Conservation (phyloP, 139 green algal species). For the Ettlia oleoabundans region DNA sequence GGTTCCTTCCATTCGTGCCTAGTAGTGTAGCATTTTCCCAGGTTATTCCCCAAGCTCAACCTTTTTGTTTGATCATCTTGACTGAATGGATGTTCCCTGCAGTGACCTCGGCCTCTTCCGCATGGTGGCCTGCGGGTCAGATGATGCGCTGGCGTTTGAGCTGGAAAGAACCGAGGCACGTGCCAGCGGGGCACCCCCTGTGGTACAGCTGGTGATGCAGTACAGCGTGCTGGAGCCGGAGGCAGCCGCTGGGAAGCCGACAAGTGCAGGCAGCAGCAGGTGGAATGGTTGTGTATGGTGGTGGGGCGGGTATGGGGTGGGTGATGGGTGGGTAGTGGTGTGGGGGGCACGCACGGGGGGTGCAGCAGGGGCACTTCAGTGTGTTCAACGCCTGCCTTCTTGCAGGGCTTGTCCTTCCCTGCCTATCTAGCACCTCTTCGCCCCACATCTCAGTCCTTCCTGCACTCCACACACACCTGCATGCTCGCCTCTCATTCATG, state of each 20-base stretch:
- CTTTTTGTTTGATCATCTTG: too few relatives aligned
- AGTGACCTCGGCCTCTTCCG: constrained; percentile 82
- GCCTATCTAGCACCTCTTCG: too few relatives aligned
- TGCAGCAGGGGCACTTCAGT: too few relatives aligned
- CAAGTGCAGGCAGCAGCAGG: background rate
- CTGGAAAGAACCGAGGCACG: constrained; percentile 56
- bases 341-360: background rate
- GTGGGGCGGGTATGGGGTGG: background rate
- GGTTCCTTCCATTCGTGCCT: background rate
- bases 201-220: constrained; percentile 84
- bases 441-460: too few relatives aligned
- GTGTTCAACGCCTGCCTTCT: too few relatives aligned
- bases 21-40: too few relatives aligned
- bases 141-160: constrained; percentile 77
- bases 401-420: too few relatives aligned
- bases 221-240: constrained; percentile 56
- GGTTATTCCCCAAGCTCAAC: too few relatives aligned
- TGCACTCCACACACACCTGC: too few relatives aligned
- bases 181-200: constrained; percentile 17
- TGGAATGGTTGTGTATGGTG: background rate
- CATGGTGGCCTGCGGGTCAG: constrained; percentile 64
- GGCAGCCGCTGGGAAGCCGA: background rate
- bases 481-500: too few relatives aligned
- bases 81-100: too few relatives aligned
- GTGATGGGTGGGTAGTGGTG: background rate